These are phyloP conservation scores for Xylaria cubensis DNA, from an alignment of 495 filamentous ascomycete genomes.

Conservation along the genomic window DNA sequence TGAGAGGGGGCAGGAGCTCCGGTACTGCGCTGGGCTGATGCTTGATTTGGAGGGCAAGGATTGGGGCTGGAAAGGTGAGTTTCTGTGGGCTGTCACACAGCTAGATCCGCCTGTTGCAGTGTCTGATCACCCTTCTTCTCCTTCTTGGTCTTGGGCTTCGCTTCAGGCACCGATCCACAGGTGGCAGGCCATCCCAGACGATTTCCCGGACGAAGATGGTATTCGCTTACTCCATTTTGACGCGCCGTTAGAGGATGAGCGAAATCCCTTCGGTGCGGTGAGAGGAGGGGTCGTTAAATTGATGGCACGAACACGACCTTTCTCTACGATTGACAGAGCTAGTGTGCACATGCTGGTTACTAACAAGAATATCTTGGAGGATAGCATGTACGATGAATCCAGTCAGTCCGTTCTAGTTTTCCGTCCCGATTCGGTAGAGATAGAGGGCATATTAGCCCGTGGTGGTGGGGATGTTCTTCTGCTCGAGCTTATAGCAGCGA, in stretches of 20 bases:
- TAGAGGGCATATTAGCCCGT: background rate
- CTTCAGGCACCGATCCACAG: constrained; percentile 1
- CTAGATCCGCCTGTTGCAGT: background rate
- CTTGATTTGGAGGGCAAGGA: constrained; percentile 23
- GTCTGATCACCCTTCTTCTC: background rate
- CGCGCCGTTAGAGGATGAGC: constrained; percentile 14
- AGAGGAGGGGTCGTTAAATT: constrained; percentile 26
- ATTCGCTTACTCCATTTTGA: constrained; percentile 5
- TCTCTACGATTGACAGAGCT: constrained; percentile 1
- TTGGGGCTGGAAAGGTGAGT: constrained; percentile 27
- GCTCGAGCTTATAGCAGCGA: background rate
- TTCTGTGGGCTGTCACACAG: constrained; percentile 27
- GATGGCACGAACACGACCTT: constrained; percentile 4
- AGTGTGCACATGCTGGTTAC: background rate
- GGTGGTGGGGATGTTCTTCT: background rate
- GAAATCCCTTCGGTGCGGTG: constrained; percentile 28
- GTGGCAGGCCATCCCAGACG: background rate
- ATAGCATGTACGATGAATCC: background rate
- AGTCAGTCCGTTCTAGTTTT: constrained; percentile 1
- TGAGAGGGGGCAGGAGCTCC: constrained; percentile 25
- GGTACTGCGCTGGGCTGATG: constrained; percentile 32
- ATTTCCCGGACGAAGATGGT: background rate
- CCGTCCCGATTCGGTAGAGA: constrained; percentile 11
- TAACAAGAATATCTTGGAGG: background rate
- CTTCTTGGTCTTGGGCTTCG: constrained; percentile 23